Evolutionary conservation across 768 basidiomycete genomes (phyloP).

Genomic region (Agaricus blazei): DNA sequence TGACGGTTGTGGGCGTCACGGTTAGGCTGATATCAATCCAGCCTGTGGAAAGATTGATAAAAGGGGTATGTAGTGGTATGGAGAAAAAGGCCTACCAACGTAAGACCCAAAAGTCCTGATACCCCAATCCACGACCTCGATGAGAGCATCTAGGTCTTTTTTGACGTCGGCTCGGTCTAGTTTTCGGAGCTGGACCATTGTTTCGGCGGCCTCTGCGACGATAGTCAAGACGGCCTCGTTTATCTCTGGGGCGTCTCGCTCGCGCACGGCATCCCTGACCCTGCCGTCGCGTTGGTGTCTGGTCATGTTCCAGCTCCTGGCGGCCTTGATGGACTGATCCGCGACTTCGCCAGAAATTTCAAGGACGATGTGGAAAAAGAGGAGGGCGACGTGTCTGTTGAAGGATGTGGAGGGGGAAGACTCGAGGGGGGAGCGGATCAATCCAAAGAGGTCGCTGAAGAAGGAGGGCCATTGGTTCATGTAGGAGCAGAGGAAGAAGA

Average conservation of each 20-base stretch:
- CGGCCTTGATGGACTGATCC: constrained; percentile 89
- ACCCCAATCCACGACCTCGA: constrained; percentile 90
- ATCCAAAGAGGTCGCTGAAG: constrained; percentile 71
- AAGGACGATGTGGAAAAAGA: constrained; percentile 87
- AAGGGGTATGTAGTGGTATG: neutral
- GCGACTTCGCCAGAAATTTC: constrained; percentile 98
- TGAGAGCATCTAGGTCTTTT: constrained; percentile 49
- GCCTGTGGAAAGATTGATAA: constrained; percentile 40
- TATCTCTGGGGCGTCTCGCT: constrained; percentile 80
- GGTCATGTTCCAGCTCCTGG: constrained; percentile 61
- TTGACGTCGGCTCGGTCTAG: constrained; percentile 32
- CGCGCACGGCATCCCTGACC: constrained; percentile 86
- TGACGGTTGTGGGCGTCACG: constrained; percentile 84
- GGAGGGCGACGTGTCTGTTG: constrained; percentile 80
- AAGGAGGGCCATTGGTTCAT: constrained; percentile 82
- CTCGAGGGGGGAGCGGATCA: constrained; percentile 49
- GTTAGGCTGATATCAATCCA: constrained; percentile 99
- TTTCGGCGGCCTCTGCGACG: constrained; percentile 64
- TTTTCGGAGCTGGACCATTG: constrained; percentile 50
- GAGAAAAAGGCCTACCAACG: constrained; percentile 64
- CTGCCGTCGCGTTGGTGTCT: constrained; percentile 79
- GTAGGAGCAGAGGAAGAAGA: constrained; percentile 87
- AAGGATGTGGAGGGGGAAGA: constrained; percentile 44
- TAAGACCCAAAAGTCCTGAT: constrained; percentile 90
- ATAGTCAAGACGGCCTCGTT: constrained; percentile 86